A percentile compares a stretch with the other conserved stretches of the same genome.
Conservation (phyloP, 192 early-diverging fungal species). For the Backusella luteola region DNA sequence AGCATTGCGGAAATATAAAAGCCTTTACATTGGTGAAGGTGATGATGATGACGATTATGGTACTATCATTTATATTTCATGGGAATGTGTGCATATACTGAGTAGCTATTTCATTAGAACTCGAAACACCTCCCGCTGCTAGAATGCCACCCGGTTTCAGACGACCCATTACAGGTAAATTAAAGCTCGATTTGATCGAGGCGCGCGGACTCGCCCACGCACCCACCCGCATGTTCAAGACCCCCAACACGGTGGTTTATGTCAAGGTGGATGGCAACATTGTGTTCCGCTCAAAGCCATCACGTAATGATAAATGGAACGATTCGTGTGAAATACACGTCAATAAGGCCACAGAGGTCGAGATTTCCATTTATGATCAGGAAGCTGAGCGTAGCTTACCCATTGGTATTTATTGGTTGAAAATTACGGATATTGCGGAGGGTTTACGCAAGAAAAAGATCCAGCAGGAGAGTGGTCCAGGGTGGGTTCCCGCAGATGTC, state of each 20-base stretch:
- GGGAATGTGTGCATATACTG: neutral
- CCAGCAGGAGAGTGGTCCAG: slow-evolving; percentile 53
- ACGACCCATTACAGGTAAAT: slow-evolving; percentile 68
- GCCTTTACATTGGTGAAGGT: slow-evolving; percentile 76
- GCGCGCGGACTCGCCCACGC: slow-evolving; percentile 60
- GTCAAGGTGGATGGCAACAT: slow-evolving; percentile 84
- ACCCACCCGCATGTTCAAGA: slow-evolving; percentile 53
- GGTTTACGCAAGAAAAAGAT: slow-evolving; percentile 75
- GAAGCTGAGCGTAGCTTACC: slow-evolving; percentile 67
- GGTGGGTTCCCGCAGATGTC: slow-evolving; percentile 49
- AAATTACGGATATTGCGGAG: slow-evolving; percentile 90
- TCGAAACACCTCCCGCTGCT: slow-evolving; percentile 43
- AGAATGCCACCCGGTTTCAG: slow-evolving; percentile 61
- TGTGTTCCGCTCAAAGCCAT: slow-evolving; percentile 70
- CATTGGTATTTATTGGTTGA: slow-evolving; percentile 90
- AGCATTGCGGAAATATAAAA: slow-evolving; percentile 82
- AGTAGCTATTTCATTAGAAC: slow-evolving; percentile 13
- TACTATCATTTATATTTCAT: slow-evolving; percentile 2
- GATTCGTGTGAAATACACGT: slow-evolving; percentile 87
- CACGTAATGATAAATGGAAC: slow-evolving; percentile 70
- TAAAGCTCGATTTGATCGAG: slow-evolving; percentile 64
- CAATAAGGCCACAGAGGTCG: slow-evolving; percentile 89
- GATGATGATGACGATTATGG: slow-evolving; percentile 72
- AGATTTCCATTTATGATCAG: slow-evolving; percentile 88
- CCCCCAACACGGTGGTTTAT: slow-evolving; percentile 69